These are phyloP conservation scores for Mortierella claussenii DNA, from an alignment of 192 early-diverging fungal species.

Conservation along the genomic window DNA sequence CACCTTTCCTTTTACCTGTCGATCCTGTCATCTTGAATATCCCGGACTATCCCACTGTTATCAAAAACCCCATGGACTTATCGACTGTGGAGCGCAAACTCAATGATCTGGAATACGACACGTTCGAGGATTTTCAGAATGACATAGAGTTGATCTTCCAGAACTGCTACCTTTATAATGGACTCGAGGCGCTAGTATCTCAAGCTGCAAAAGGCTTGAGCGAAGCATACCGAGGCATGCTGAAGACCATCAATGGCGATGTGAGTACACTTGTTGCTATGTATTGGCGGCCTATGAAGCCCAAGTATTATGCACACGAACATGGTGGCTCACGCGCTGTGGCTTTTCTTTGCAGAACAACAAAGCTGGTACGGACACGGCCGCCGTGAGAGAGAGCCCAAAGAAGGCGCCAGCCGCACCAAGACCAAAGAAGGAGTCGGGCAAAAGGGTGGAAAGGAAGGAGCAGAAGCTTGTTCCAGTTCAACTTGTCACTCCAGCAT, in stretches of 20 bases:
- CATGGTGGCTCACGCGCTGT: slow-evolving; percentile 6
- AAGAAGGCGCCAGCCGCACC: slow-evolving; percentile 19
- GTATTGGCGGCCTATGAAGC: no score
- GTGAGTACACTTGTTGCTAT: slow-evolving; percentile 36
- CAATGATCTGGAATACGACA: slow-evolving; percentile 68
- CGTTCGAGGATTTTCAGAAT: slow-evolving; percentile 72
- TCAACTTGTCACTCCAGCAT: slow-evolving; percentile 13
- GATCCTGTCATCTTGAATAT: slow-evolving; percentile 78
- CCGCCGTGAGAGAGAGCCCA: slow-evolving; percentile 10
- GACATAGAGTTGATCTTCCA: slow-evolving; percentile 81
- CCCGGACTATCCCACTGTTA: slow-evolving; percentile 79
- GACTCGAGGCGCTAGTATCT: slow-evolving; percentile 73
- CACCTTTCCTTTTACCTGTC: slow-evolving; percentile 87
- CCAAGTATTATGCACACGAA: no score
- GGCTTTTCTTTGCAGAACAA: slow-evolving; percentile 6
- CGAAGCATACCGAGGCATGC: slow-evolving; percentile 71
- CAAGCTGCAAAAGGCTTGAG: slow-evolving; percentile 75
- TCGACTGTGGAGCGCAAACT: slow-evolving; percentile 80
- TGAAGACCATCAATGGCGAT: no score
- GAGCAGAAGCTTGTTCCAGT: slow-evolving; percentile 27
- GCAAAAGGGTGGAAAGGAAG: slow-evolving; percentile 43
- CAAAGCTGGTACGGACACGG: slow-evolving; percentile 4
- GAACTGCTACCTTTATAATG: slow-evolving; percentile 89
- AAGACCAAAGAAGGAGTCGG: slow-evolving; percentile 32
- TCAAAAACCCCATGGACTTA: slow-evolving; percentile 85